Evolutionary conservation across 495 filamentous ascomycete genomes (phyloP), one percentile per base, ranked within the genome.

Genomic region (Penicillium atrosanguineum): DNA sequence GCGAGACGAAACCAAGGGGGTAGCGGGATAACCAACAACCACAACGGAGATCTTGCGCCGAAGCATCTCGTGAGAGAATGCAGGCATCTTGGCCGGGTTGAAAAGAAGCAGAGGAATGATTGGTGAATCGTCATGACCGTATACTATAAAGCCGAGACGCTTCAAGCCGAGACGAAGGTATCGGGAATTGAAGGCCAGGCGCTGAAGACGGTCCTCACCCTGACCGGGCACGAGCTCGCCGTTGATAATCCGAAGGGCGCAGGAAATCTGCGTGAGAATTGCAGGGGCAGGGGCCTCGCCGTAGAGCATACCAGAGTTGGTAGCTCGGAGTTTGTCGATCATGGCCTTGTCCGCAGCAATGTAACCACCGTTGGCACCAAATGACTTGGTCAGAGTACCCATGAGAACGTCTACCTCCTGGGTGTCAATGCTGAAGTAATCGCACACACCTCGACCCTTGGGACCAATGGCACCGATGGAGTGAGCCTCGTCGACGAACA

Each of bases 21-120:
- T 98, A 16, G 94, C 94, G 1, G 94, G 94, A 64, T 98, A 98
- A 43, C 94, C 95, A 53, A 98, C 94, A 36, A 98, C 87, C 42
- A 98, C 94, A 42, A 97, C 91, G n/a, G 93, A 93, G 55, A 98
- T 97, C 72, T 96, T 97, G 57, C 94, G 89, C 63, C 86, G 87
- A 29, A 97, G 82, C 94, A 98, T 97, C 70, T 97, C 93, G 68
- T 95, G 94, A 31, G 90, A 95, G 72, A 98, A 98, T 29, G 94
- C 94, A 7, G 94, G 89, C 76, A 98, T 95, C 72, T 98, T 98
- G 50, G 87, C 94, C 9, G 94, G 95, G 73, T 96, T 90, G 77
- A 96, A 98, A 29, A 98, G 83, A 50, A 96, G 76, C 62, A 97
- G 56, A 45, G 94, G 94, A 56, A 98, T 90, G 69, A 98, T 97